Base-by-base conservation (phyloP, 495 filamentous ascomycete species). In the Daldinia grandis region DNA sequence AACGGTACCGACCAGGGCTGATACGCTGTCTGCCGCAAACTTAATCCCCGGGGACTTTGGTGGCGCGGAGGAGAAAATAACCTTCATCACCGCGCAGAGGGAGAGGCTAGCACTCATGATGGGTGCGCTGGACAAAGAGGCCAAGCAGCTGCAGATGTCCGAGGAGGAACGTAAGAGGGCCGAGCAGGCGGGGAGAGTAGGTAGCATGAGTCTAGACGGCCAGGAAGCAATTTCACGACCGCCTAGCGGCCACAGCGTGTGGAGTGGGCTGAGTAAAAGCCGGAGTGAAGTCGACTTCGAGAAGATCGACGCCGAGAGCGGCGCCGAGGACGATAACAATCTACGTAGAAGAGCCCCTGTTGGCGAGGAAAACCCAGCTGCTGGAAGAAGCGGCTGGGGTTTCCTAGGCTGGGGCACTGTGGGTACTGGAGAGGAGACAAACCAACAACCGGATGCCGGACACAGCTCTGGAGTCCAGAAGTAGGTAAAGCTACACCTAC, bases 231-330 rank as follows among this genome's bases (percentile, higher is more conserved):
- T 67, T 17, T 70, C 79, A 60, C 76, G 81, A 33, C 81, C 78
- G 57, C 77, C 78, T 9, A 85, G 83, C 54, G 80, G 73, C 61
- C 84, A 76, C 75, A 86, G 81, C 76, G 85, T 75, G 75, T 81
- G 80, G 62, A 77, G 82, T 54, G 80, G 87, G 7, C 73, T 93
- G 74, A 85, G 81, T 47, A 93, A 91, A 84, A 93, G 90, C 72
- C 83, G 84, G 66, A 92, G 90, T 59, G 91, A 93, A 69, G 85
- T 84, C 37, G 93, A 94, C 65, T 97, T 97, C 76, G 91, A 95
- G 73, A 89, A 91, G 73, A 89, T 97, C 67, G 90, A 93, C 38
- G 83, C 84, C n/a, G 90, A 91, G 61, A 91, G 90, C 70, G 83
- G 85, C 35, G 86, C 85, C 42, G 85, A 82, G 49, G 76, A 83